Evolutionary conservation across 192 early-diverging fungal genomes (phyloP).

Genomic region (Gaertneriomyces semiglobifer): DNA sequence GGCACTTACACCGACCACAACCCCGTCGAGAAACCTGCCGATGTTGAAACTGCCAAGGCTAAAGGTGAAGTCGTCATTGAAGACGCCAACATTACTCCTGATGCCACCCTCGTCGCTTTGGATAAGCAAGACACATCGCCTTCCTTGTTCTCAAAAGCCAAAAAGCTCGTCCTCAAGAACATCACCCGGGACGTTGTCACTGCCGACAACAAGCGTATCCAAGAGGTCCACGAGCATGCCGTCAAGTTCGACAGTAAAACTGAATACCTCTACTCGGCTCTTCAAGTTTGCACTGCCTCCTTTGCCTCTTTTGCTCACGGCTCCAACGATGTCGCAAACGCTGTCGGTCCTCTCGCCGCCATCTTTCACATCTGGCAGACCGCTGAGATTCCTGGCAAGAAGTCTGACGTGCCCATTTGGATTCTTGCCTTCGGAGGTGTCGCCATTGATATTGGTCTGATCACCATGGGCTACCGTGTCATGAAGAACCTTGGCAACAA

Average conservation of each 20-base stretch:
- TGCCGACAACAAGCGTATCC: constrained; percentile 23
- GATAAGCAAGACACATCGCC: constrained; percentile 7
- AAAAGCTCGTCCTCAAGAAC: constrained; percentile 13
- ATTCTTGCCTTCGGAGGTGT: constrained; percentile 68
- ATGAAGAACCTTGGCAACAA: constrained; percentile 81
- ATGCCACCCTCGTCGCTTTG: background rate
- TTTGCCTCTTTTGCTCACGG: constrained; percentile 84
- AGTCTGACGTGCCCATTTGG: constrained; percentile 69
- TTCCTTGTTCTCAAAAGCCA: constrained; percentile 16
- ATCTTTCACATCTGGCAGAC: constrained; percentile 70
- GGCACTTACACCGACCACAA: constrained; percentile 15
- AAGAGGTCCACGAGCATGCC: constrained; percentile 59
- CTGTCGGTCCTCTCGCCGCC: constrained; percentile 72
- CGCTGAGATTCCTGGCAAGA: constrained; percentile 46
- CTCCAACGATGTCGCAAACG: constrained; percentile 84
- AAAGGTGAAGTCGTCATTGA: constrained; percentile 26
- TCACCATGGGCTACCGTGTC: constrained; percentile 71
- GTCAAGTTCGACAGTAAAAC: constrained; percentile 68
- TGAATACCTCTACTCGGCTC: constrained; percentile 78
- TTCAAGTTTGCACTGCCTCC: constrained; percentile 76
- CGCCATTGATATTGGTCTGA: constrained; percentile 72
- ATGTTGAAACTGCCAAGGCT: constrained; percentile 18
- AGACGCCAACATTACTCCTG: constrained; percentile 16
- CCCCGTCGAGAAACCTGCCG: constrained; percentile 13
- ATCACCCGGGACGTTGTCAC: constrained; percentile 38